Evolutionary conservation across 106 monocot genomes (phyloP).

Genomic region (Gastrodia elata): DNA sequence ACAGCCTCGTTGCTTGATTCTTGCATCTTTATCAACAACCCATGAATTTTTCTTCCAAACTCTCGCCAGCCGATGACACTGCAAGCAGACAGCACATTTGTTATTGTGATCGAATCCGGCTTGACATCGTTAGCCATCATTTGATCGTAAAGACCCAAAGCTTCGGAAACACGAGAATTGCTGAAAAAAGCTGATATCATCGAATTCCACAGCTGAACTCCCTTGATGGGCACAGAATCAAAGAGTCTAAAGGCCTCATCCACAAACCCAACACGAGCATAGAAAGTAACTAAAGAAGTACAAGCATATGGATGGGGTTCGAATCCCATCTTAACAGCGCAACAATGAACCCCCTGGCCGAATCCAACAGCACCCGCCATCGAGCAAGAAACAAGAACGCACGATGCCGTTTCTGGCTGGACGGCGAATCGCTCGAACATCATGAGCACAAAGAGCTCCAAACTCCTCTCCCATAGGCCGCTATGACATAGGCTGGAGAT

Average conservation of each 20-base stretch:
- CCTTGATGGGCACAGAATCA: not conserved
- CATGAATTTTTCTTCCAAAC: constrained; percentile 35
- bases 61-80: not conserved
- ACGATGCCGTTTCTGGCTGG: constrained; percentile 12
- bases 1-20: constrained; percentile 6
- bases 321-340: constrained; percentile 21
- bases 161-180: constrained; percentile 10
- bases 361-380: constrained; percentile 10
- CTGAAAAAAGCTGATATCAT: constrained; percentile 26
- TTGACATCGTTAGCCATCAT: constrained; percentile 10
- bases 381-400: constrained; percentile 20
- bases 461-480: constrained; percentile 25
- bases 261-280: constrained; percentile 12
- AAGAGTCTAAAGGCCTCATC: constrained; percentile 19
- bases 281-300: constrained; percentile 25
- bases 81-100: constrained; percentile 32
- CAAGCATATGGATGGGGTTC: constrained; percentile 23
- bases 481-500: constrained; percentile 20
- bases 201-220: constrained; percentile 34
- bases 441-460: constrained; percentile 29
- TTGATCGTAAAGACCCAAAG: constrained; percentile 16
- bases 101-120: constrained; percentile 30
- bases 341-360: constrained; percentile 31
- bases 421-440: constrained; percentile 2
- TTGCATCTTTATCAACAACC: constrained; percentile 26